A percentile compares a stretch with the other conserved stretches of the same genome.
phyloP scores from a whole-genome alignment of 441 rosid genomes.

The Eruca vesicaria region DNA sequence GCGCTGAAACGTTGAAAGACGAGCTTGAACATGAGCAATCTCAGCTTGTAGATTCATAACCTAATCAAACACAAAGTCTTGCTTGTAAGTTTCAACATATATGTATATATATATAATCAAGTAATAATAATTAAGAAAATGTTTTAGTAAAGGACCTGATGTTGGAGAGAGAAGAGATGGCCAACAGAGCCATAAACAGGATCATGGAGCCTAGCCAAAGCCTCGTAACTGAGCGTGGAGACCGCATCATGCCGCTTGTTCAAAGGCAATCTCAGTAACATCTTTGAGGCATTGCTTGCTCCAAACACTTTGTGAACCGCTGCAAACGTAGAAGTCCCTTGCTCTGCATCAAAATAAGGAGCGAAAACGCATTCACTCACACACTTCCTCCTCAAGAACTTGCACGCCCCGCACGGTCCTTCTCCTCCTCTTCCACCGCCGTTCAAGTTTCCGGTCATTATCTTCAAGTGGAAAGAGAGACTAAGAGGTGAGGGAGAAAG shows the following conservation, averaged over 20 bases:
- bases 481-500: neutral
- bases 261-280: slow-evolving; percentile 57
- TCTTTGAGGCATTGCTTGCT: slow-evolving; percentile 83
- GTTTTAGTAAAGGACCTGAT: slow-evolving; percentile 46
- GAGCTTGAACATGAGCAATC: slow-evolving; percentile 59
- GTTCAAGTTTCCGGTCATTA: slow-evolving; percentile 35
- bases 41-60: slow-evolving; percentile 77
- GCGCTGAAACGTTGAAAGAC: slow-evolving; percentile 53
- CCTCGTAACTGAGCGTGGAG: slow-evolving; percentile 68
- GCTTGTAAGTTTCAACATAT: neutral
- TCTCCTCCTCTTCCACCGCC: slow-evolving; percentile 41
- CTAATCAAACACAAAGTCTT: slow-evolving; percentile 34
- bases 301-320: slow-evolving; percentile 87
- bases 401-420: slow-evolving; percentile 88
- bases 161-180: slow-evolving; percentile 72
- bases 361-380: slow-evolving; percentile 73
- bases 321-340: slow-evolving; percentile 70
- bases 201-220: slow-evolving; percentile 69
- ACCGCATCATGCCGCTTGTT: slow-evolving; percentile 68
- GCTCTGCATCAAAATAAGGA: slow-evolving; percentile 81
- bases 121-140: neutral
- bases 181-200: slow-evolving; percentile 79
- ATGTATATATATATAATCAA: neutral
- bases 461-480: slow-evolving; percentile 13
- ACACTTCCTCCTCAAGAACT: slow-evolving; percentile 75